These are phyloP conservation scores for Suhomyces prunicola DNA, from an alignment of 805 yeast species.

Conservation along the genomic window DNA sequence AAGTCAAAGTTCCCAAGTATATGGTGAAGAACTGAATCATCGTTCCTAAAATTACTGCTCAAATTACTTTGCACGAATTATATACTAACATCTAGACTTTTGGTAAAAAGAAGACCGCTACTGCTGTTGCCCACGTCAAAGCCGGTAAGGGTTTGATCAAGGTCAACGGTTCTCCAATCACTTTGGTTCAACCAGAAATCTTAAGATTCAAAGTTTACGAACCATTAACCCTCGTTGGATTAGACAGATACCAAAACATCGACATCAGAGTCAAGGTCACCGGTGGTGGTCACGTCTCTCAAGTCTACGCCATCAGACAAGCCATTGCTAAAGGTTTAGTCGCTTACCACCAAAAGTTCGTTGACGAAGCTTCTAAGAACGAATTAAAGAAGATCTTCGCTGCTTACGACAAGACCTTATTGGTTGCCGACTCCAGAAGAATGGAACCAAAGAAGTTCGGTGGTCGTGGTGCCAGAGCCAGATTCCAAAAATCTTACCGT, in stretches of 20 bases:
- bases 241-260: constrained; percentile 97
- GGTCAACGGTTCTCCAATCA: constrained; percentile 99
- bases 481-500: constrained; percentile 99
- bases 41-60: neutral
- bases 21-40: neutral
- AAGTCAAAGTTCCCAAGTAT: neutral
- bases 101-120: constrained; percentile 99
- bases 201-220: constrained; percentile 99
- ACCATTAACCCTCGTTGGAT: constrained; percentile 96
- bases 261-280: constrained; percentile 99
- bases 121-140: constrained; percentile 99
- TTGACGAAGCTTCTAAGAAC: constrained; percentile 99
- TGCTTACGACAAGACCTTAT: constrained; percentile 97
- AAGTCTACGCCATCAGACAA: constrained; percentile 99
- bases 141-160: constrained; percentile 99
- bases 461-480: constrained; percentile 99
- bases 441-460: constrained; percentile 99
- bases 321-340: constrained; percentile 99
- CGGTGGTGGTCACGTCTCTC: constrained; percentile 99
- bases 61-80: neutral
- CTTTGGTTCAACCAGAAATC: constrained; percentile 98
- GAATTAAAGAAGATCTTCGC: constrained; percentile 98
- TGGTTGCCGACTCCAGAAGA: constrained; percentile 99
- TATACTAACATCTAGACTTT: constrained; percentile 67
- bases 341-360: constrained; percentile 99